Evolutionary conservation across 352 stramenopile genomes (phyloP).

Genomic region (Achlya hypogyna): DNA sequence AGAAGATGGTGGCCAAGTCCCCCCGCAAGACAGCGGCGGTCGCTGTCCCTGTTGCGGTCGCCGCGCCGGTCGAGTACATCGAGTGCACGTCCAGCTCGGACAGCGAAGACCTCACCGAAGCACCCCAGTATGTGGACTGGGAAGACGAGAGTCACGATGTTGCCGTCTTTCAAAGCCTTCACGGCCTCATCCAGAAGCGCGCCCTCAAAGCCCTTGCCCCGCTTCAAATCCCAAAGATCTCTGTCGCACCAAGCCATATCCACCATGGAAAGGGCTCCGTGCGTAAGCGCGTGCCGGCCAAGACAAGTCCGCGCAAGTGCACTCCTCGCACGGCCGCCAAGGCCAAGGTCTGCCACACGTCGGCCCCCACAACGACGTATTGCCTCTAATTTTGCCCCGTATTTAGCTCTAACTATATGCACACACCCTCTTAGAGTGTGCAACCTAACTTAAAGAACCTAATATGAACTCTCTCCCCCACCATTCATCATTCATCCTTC

Average conservation of each 20-base stretch:
- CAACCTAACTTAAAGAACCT: constrained; percentile 7
- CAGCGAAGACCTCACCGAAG: not conserved
- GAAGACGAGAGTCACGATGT: not conserved
- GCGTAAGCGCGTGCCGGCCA: no score
- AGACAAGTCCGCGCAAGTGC: not conserved
- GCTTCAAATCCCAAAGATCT: not conserved
- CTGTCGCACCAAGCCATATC: not conserved
- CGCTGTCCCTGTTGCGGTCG: not conserved
- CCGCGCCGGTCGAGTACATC: not conserved
- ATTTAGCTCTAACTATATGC: constrained; percentile 1
- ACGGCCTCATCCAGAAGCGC: constrained; percentile 1
- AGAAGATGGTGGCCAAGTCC: not conserved
- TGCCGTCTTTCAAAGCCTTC: constrained; percentile 4
- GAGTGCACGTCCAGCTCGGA: constrained; percentile 3
- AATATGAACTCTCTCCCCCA: not conserved
- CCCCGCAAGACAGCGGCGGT: not conserved
- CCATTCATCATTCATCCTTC: not conserved
- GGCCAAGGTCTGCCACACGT: not conserved
- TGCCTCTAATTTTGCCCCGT: not conserved
- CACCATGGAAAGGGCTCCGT: not conserved
- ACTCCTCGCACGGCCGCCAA: not conserved
- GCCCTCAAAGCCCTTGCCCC: not conserved
- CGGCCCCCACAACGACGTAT: not conserved
- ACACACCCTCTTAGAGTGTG: not conserved
- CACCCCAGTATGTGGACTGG: not conserved